Percentiles rank a stretch among this genome's conserved stretches.
Evolutionary conservation across 352 stramenopile genomes (phyloP).

Genomic region (Thalassiosira livingstoniorum): DNA sequence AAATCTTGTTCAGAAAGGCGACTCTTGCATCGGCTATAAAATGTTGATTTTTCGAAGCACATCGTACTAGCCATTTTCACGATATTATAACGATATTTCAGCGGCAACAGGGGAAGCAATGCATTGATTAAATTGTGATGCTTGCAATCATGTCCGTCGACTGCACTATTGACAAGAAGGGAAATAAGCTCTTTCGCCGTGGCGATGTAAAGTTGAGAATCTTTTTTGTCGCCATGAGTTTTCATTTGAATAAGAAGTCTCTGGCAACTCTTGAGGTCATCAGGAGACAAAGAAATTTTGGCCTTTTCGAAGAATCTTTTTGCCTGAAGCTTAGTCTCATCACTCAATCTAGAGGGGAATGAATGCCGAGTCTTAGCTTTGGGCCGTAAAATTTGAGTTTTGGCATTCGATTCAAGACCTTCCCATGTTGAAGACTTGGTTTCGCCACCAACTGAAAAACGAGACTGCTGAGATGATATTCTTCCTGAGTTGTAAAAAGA

Average conservation of each 20-base stretch:
- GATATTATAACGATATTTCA: conserved; percentile 58
- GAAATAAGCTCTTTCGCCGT: conserved; percentile 64
- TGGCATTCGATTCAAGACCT: conserved; percentile 21
- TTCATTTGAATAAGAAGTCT: conserved; percentile 63
- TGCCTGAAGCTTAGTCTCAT: conserved; percentile 40
- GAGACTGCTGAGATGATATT: not conserved
- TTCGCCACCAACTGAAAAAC: not conserved
- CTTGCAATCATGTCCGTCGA: conserved; percentile 24
- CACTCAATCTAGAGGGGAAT: conserved; percentile 20
- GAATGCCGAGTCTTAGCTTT: conserved; percentile 19
- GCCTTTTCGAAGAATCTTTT: conserved; percentile 63
- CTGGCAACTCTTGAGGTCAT: conserved; percentile 70
- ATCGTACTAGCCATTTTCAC: conserved; percentile 55
- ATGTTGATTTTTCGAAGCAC: conserved; percentile 65
- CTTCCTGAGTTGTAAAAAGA: not conserved
- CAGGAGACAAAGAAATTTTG: conserved; percentile 41
- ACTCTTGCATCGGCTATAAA: conserved; percentile 54
- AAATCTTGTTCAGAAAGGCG: conserved; percentile 39
- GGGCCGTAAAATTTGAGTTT: too few relatives aligned
- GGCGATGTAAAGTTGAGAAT: conserved; percentile 58
- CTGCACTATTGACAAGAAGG: conserved; percentile 65
- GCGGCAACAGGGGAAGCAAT: conserved; percentile 72
- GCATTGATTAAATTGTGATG: conserved; percentile 62
- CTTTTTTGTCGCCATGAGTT: conserved; percentile 53
- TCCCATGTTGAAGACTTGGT: conserved; percentile 19